These are phyloP conservation scores for Strigomonas culicis DNA, from an alignment of 208 protist species.

Conservation along the genomic window DNA sequence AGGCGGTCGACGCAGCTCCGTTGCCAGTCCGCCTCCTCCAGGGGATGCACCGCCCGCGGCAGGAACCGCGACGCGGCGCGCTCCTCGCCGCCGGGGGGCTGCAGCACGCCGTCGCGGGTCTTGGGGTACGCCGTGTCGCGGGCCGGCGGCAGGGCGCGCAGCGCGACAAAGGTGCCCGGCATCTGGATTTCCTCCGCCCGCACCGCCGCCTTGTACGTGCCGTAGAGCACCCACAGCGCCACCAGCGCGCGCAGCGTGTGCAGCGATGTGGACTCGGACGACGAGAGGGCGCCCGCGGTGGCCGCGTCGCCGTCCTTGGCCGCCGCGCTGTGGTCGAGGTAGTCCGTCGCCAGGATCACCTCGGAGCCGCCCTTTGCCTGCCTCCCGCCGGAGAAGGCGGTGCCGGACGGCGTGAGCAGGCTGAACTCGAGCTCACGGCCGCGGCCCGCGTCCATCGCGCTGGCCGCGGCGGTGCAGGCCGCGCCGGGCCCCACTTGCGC, in stretches of 20 bases:
- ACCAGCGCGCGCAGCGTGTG: constrained; percentile 15
- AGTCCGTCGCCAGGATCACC: too few relatives aligned
- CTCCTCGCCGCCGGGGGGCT: not conserved
- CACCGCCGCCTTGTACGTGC: constrained; percentile 26
- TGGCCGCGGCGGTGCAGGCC: constrained; percentile 43
- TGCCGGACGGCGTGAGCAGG: too few relatives aligned
- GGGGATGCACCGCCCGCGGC: not conserved
- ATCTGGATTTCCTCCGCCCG: constrained; percentile 45
- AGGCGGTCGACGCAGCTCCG: too few relatives aligned
- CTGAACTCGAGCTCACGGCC: not conserved
- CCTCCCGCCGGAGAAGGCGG: too few relatives aligned
- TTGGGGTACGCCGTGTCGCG: constrained; percentile 53
- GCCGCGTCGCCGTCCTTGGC: not conserved
- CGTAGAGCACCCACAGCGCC: constrained; percentile 39
- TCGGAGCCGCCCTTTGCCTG: too few relatives aligned
- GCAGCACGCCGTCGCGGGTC: constrained; percentile 25
- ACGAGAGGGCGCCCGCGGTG: not conserved
- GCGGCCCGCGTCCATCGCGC: constrained; percentile 16
- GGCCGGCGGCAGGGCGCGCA: constrained; percentile 60
- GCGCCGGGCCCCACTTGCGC: constrained; percentile 52
- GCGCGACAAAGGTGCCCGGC: constrained; percentile 47
- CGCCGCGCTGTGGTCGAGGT: not conserved
- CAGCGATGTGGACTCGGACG: too few relatives aligned
- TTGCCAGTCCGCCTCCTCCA: not conserved
- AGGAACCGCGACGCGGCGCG: not conserved